Percentiles rank a stretch among this genome's conserved stretches.
Evolutionary conservation across 2,329 filamentous ascomycete genomes (phyloP).

Genomic region (Sarocladium strictum): DNA sequence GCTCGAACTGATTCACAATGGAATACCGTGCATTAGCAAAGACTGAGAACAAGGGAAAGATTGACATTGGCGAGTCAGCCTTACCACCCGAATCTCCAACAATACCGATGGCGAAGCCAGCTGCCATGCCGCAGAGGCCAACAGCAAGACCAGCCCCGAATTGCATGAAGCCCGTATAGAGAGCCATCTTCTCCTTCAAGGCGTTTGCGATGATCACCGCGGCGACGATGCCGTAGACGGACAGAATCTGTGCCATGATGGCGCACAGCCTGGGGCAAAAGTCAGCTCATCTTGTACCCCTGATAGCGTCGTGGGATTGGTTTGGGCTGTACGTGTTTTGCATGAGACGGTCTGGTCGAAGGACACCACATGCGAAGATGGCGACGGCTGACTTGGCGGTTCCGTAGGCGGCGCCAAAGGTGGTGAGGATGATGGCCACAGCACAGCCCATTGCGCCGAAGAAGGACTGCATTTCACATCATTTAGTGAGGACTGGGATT

Average conservation of each 20-base stretch:
- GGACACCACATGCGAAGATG: constrained; percentile 37
- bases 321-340: constrained; percentile 30
- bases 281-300: not conserved
- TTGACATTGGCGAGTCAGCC: too few relatives aligned
- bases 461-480: constrained; percentile 25
- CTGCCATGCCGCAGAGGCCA: constrained; percentile 38
- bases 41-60: too few relatives aligned
- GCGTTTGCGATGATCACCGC: constrained; percentile 37
- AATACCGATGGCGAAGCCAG: constrained; percentile 40
- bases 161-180: constrained; percentile 37
- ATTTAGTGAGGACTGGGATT: not conserved
- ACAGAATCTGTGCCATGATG: constrained; percentile 42
- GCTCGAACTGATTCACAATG: constrained; percentile 29
- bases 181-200: constrained; percentile 34
- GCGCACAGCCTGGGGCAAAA: constrained; percentile 27
- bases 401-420: constrained; percentile 40
- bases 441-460: constrained; percentile 36
- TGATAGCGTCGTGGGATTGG: not conserved
- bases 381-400: constrained; percentile 36
- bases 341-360: constrained; percentile 38
- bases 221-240: constrained; percentile 40
- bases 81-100: constrained; percentile 39
- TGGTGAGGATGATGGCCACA: constrained; percentile 45
- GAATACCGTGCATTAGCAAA: not conserved
- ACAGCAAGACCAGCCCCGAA: constrained; percentile 37